Percentiles rank a stretch among this genome's conserved stretches.
These are phyloP conservation scores for Rhododendron kiyosumense DNA, from an alignment of 148 eudicot species.

Conservation along the genomic window DNA sequence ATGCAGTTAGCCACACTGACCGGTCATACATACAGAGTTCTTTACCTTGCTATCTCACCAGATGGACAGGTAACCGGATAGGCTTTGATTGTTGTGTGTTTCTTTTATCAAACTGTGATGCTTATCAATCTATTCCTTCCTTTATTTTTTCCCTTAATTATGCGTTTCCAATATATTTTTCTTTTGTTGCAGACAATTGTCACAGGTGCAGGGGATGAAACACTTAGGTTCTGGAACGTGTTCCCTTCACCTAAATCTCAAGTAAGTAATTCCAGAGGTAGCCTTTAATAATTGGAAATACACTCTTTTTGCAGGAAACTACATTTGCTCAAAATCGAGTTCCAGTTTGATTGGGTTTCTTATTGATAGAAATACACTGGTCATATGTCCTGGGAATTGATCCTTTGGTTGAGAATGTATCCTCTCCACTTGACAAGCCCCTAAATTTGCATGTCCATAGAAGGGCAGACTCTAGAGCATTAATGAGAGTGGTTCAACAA, in stretches of 20 bases:
- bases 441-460: not conserved
- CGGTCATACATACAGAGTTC: slow-evolving; percentile 80
- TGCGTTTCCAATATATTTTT: not conserved
- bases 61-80: slow-evolving; percentile 70
- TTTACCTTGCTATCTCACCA: slow-evolving; percentile 84
- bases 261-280: slow-evolving; percentile 29
- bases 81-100: not conserved
- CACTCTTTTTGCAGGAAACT: not conserved
- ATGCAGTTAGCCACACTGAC: slow-evolving; percentile 78
- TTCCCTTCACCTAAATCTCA: slow-evolving; percentile 88
- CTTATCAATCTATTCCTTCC: not conserved
- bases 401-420: not conserved
- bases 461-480: not conserved
- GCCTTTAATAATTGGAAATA: not conserved
- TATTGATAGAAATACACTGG: not conserved
- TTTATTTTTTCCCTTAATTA: not conserved
- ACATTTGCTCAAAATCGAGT: not conserved
- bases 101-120: not conserved
- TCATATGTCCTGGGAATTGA: not conserved
- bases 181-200: slow-evolving; percentile 67
- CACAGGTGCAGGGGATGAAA: slow-evolving; percentile 97
- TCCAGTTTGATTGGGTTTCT: not conserved
- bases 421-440: not conserved
- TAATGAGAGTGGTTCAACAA: not conserved
- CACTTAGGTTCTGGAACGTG: slow-evolving; percentile 91